Percentiles rank a stretch among this genome's conserved stretches.
phyloP scores from a whole-genome alignment of 371 early-diverging fungal species.

The Lichtheimia corymbifera region DNA sequence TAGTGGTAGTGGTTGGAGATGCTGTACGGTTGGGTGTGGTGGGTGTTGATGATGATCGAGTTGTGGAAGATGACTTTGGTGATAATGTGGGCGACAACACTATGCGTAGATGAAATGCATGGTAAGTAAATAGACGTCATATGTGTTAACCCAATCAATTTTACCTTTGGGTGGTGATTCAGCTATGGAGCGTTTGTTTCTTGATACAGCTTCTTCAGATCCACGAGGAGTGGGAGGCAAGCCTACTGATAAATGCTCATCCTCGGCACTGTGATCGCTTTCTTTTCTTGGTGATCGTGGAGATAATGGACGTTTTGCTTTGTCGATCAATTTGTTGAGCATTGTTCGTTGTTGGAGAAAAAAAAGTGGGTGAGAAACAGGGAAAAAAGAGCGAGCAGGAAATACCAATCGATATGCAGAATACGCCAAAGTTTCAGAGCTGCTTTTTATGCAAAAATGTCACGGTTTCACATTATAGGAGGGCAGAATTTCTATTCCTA shows the following conservation, averaged over 20 bases:
- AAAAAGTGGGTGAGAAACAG: no score
- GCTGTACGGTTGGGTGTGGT: slow-evolving; percentile 3
- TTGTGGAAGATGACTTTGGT: slow-evolving; percentile 6
- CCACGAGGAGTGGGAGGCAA: slow-evolving; percentile 11
- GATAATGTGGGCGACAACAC: slow-evolving; percentile 4
- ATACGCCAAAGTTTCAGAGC: no score
- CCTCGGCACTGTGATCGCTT: background rate
- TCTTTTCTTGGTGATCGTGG: background rate
- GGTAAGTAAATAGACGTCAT: background rate
- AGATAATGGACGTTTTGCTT: slow-evolving; percentile 11
- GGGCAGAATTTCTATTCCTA: no score
- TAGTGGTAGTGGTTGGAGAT: background rate
- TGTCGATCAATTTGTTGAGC: slow-evolving; percentile 19
- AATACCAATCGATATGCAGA: no score
- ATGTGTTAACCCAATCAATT: no score
- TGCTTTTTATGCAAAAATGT: no score
- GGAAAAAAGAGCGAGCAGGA: no score
- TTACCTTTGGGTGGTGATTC: background rate
- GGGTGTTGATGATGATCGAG: background rate
- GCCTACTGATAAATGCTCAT: background rate
- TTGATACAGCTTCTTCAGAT: slow-evolving; percentile 7
- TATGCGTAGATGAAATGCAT: background rate
- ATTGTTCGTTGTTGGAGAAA: background rate
- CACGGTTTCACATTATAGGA: no score
- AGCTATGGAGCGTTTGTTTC: background rate